These are phyloP conservation scores for Lagenidium sp. DNA, from an alignment of 352 stramenopile genomes.

Conservation along the genomic window DNA sequence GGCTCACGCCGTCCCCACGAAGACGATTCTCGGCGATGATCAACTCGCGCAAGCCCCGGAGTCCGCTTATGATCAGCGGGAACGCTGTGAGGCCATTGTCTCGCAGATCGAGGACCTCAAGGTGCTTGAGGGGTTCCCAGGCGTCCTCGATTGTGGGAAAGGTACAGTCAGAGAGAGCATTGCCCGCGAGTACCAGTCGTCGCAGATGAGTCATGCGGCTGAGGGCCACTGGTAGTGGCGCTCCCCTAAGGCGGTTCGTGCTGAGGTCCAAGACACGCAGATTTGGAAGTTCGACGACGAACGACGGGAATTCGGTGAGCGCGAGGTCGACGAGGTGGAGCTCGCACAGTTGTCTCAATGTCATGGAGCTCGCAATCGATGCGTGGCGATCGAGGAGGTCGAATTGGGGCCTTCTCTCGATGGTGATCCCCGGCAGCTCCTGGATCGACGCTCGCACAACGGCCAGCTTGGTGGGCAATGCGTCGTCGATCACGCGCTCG, in stretches of 20 bases:
- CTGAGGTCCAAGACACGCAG: slow-evolving; percentile 25
- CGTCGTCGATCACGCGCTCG: slow-evolving; percentile 12
- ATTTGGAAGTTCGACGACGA: slow-evolving; percentile 8
- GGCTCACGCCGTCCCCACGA: not conserved
- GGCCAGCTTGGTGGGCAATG: slow-evolving; percentile 1
- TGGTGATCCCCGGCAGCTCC: not conserved
- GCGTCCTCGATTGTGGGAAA: slow-evolving; percentile 1
- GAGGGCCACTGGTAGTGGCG: slow-evolving; percentile 7
- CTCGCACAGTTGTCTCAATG: slow-evolving; percentile 1
- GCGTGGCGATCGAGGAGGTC: not conserved
- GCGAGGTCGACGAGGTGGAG: slow-evolving; percentile 13
- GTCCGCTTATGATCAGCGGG: not conserved
- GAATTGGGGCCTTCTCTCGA: not conserved
- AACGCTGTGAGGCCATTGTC: slow-evolving; percentile 22
- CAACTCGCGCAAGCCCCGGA: slow-evolving; percentile 4
- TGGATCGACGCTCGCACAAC: slow-evolving; percentile 2
- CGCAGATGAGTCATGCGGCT: no score
- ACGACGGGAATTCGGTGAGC: slow-evolving; percentile 13
- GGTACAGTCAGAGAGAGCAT: not conserved
- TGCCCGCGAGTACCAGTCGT: no score
- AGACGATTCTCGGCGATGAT: slow-evolving; percentile 11
- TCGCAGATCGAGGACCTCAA: slow-evolving; percentile 24
- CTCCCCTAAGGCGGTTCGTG: slow-evolving; percentile 17
- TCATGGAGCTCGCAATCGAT: not conserved
- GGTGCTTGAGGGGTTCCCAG: slow-evolving; percentile 8